phyloP scores from a whole-genome alignment of 2,329 filamentous ascomycete species.

The Aureobasidium sp. region DNA sequence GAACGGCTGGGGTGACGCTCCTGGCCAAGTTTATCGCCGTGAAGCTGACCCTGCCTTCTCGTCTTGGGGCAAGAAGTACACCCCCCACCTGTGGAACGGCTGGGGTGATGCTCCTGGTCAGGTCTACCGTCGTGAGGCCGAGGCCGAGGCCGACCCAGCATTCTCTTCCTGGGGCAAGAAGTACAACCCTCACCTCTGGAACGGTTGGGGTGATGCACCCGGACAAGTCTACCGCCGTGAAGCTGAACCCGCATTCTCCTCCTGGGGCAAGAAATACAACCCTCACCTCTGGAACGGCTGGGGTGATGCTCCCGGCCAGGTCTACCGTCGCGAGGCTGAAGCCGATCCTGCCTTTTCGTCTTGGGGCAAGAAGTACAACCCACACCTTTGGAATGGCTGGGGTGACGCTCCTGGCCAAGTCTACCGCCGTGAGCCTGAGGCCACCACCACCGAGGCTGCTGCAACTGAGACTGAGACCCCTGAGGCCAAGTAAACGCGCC shows the following conservation, averaged over 20 bases:
- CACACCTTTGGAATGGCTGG: conserved; percentile 6
- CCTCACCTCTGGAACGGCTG: conserved; percentile 4
- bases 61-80: not conserved
- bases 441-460: not conserved
- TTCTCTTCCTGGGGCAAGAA: not conserved
- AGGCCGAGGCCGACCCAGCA: conserved; percentile 2
- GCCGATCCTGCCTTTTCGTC: not conserved
- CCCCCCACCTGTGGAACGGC: not conserved
- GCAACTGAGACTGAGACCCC: not conserved
- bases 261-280: conserved; percentile 1
- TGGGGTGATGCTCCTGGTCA: conserved; percentile 15
- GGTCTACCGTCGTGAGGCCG: conserved; percentile 21
- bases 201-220: conserved; percentile 13
- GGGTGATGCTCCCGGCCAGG: conserved; percentile 14
- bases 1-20: conserved; percentile 11
- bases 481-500: not conserved
- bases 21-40: conserved; percentile 7
- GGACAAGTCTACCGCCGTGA: conserved; percentile 20
- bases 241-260: not conserved
- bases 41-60: conserved; percentile 3
- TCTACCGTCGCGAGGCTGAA: conserved; percentile 16
- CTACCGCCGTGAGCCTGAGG: conserved; percentile 16
- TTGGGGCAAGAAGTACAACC: conserved; percentile 1
- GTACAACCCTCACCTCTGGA: conserved; percentile 1
- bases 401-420: conserved; percentile 15